A percentile compares a stretch with the other conserved stretches of the same genome.
These are phyloP conservation scores for Candida pini DNA, from an alignment of 805 yeast species.

Conservation along the genomic window DNA sequence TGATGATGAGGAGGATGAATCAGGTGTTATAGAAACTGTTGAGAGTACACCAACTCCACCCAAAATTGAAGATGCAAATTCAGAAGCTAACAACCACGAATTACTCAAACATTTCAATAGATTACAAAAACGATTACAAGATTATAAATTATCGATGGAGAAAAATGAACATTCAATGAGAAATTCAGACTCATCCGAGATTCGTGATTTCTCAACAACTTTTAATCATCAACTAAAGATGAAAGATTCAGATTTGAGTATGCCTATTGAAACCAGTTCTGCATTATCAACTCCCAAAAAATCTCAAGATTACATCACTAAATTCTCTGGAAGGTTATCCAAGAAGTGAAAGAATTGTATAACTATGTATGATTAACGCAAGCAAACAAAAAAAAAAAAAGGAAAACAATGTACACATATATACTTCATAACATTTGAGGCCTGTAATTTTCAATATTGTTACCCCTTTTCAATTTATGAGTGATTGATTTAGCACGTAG, in stretches of 20 bases:
- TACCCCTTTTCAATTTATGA: conserved; percentile 57
- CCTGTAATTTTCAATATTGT: conserved; percentile 73
- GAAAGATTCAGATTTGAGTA: conserved; percentile 7
- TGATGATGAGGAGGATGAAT: conserved; percentile 22
- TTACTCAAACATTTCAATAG: conserved; percentile 42
- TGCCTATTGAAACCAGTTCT: conserved; percentile 15
- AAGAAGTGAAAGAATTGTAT: conserved; percentile 6
- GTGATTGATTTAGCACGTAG: conserved; percentile 28
- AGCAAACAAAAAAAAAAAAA: background rate
- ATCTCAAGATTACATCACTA: conserved; percentile 18
- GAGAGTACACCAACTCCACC: background rate
- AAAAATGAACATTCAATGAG: background rate
- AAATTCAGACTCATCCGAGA: background rate
- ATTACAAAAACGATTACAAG: conserved; percentile 36
- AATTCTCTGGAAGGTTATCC: conserved; percentile 18
- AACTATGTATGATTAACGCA: background rate
- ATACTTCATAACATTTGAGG: conserved; percentile 34
- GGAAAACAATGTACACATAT: background rate
- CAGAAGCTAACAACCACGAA: conserved; percentile 19
- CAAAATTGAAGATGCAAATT: background rate
- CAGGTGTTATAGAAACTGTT: conserved; percentile 2
- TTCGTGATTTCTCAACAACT: conserved; percentile 5
- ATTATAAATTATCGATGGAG: conserved; percentile 7
- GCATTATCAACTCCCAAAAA: conserved; percentile 14
- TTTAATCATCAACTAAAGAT: conserved; percentile 11